These are phyloP conservation scores for Arthrinium puccinioides DNA, from an alignment of 2,329 filamentous ascomycete species.

Conservation along the genomic window DNA sequence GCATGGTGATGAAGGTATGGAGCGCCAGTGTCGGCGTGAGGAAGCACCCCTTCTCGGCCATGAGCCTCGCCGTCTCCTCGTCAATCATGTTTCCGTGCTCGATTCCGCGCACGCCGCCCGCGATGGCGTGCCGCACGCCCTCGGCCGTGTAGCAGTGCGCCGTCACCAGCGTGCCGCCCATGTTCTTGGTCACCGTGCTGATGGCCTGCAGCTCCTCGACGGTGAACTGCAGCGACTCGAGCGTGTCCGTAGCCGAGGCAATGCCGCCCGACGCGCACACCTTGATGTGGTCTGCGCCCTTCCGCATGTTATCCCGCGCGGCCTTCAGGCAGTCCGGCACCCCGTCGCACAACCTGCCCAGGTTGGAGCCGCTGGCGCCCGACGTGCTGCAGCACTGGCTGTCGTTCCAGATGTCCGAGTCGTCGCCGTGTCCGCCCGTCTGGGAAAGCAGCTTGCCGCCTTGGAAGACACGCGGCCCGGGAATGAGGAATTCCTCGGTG, in stretches of 20 bases:
- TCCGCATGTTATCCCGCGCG: slow-evolving; percentile 37
- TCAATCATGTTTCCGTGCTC: slow-evolving; percentile 27
- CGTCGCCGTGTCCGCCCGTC: too few relatives aligned
- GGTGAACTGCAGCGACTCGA: slow-evolving; percentile 41
- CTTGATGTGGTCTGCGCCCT: slow-evolving; percentile 44
- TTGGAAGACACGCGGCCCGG: too few relatives aligned
- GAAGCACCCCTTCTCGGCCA: slow-evolving; percentile 36
- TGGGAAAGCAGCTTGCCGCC: too few relatives aligned
- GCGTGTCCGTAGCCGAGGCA: slow-evolving; percentile 36
- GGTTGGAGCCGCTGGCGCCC: too few relatives aligned
- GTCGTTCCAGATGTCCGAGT: too few relatives aligned
- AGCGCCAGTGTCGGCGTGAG: too few relatives aligned
- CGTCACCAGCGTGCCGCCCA: slow-evolving; percentile 37
- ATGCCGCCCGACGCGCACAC: slow-evolving; percentile 45
- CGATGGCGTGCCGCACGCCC: slow-evolving; percentile 38
- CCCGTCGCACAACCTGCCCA: slow-evolving; percentile 36
- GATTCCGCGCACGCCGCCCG: slow-evolving; percentile 41
- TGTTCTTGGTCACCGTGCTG: slow-evolving; percentile 32
- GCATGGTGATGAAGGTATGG: too few relatives aligned
- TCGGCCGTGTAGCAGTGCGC: slow-evolving; percentile 41
- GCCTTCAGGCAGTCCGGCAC: slow-evolving; percentile 37
- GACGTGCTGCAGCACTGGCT: too few relatives aligned
- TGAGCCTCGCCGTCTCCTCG: slow-evolving; percentile 29
- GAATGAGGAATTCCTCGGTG: too few relatives aligned
- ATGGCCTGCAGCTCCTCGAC: slow-evolving; percentile 42